Evolutionary conservation across 106 monocot species (phyloP).

Genomic region (Dioscorea zingiberensis): DNA sequence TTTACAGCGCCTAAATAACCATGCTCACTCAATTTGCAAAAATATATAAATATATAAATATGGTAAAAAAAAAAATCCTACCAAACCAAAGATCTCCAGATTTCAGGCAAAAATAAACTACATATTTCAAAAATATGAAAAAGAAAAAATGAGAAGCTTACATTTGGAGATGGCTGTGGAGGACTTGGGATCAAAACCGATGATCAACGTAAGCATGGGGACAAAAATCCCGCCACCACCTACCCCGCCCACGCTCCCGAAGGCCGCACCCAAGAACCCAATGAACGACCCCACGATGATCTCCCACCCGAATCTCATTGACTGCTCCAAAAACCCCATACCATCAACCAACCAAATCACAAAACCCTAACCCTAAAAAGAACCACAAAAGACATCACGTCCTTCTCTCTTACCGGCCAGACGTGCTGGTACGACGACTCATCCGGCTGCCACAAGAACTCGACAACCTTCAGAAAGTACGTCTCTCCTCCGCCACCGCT

Average conservation of each 20-base stretch:
- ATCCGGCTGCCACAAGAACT: conserved; percentile 30
- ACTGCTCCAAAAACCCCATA: conserved; percentile 8
- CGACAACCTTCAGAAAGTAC: not conserved
- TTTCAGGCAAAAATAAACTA: too few relatives aligned
- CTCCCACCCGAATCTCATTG: conserved; percentile 64
- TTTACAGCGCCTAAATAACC: too few relatives aligned
- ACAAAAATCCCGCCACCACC: conserved; percentile 76
- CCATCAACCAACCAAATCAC: not conserved
- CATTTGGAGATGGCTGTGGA: conserved; percentile 84
- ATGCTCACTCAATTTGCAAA: too few relatives aligned
- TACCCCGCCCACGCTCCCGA: conserved; percentile 77
- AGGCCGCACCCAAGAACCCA: conserved; percentile 66
- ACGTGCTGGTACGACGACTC: conserved; percentile 38
- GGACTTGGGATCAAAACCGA: conserved; percentile 84
- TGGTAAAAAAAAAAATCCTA: too few relatives aligned
- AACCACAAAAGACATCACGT: not conserved
- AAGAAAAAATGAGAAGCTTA: conserved; percentile 17
- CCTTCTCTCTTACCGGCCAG: conserved; percentile 31
- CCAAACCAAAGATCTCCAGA: too few relatives aligned
- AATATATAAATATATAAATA: too few relatives aligned
- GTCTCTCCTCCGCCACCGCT: not conserved
- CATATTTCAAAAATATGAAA: too few relatives aligned
- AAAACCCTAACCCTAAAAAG: not conserved
- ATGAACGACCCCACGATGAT: conserved; percentile 54
- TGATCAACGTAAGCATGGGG: conserved; percentile 74